phyloP scores from a whole-genome alignment of 306 rosid genomes.

The Neltuma alba region DNA sequence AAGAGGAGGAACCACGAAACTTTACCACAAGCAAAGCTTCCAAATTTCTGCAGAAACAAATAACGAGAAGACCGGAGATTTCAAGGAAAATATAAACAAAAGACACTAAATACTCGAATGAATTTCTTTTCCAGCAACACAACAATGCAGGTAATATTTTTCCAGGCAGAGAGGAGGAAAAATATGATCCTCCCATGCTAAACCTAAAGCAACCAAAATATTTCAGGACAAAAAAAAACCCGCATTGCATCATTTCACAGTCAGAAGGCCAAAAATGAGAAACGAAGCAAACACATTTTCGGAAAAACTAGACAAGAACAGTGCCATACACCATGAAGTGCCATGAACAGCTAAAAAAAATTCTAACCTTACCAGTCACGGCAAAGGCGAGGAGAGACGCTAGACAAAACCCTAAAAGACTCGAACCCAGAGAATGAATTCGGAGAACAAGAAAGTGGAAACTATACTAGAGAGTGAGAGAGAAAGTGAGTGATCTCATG shows the following conservation, averaged over 20 bases:
- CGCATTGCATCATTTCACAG: not conserved
- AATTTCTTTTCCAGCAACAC: not conserved
- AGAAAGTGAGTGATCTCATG: not conserved
- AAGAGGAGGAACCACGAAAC: not conserved
- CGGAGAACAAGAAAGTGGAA: not conserved
- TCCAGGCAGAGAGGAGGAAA: not conserved
- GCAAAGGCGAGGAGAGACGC: not conserved
- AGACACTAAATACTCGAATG: not conserved
- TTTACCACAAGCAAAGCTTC: not conserved
- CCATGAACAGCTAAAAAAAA: not conserved
- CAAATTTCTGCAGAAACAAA: not conserved
- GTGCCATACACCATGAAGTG: not conserved
- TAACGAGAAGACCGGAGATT: not conserved
- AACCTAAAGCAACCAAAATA: not conserved
- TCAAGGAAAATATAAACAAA: not conserved
- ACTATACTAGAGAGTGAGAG: not conserved
- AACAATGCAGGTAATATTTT: not conserved
- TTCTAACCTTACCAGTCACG: not conserved
- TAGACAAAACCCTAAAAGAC: constrained; percentile 22
- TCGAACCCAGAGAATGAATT: not conserved
- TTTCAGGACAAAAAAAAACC: not conserved
- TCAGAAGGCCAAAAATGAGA: not conserved
- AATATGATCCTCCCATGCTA: not conserved
- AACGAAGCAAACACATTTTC: not conserved
- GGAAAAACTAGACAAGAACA: not conserved